phyloP scores from a whole-genome alignment of 768 basidiomycete species.

The Lyophyllum semitale region DNA sequence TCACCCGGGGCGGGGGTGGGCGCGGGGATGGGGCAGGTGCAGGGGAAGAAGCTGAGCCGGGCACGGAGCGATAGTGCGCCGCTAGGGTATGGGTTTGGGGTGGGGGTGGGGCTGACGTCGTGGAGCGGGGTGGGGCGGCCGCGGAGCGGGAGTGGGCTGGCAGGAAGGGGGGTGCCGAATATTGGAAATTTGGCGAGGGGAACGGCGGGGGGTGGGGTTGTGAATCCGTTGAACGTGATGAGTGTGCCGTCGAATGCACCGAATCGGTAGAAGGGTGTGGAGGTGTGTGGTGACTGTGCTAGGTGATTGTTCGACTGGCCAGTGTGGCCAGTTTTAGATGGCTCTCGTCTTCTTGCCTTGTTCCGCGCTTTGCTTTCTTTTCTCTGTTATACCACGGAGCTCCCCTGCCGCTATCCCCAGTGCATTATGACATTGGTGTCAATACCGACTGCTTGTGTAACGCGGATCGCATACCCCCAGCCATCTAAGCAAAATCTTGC shows the following conservation, averaged over 20 bases:
- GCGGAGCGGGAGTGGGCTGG: slow-evolving; percentile 53
- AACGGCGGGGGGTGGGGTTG: slow-evolving; percentile 29
- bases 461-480: background rate
- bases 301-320: background rate
- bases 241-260: slow-evolving; percentile 26
- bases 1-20: slow-evolving; percentile 17
- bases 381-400: background rate
- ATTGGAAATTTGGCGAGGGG: slow-evolving; percentile 39
- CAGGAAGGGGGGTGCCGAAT: slow-evolving; percentile 38
- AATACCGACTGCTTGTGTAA: too few species aligned
- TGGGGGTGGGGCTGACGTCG: slow-evolving; percentile 18
- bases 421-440: background rate
- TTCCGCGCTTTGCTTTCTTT: background rate
- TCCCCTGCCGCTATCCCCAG: background rate
- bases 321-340: background rate
- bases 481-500: background rate
- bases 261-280: slow-evolving; percentile 6
- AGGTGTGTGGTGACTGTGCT: background rate
- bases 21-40: slow-evolving; percentile 5
- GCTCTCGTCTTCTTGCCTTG: background rate
- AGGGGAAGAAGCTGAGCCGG: slow-evolving; percentile 47
- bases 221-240: slow-evolving; percentile 29
- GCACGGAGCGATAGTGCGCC: slow-evolving; percentile 72
- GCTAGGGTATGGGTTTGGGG: slow-evolving; percentile 50
- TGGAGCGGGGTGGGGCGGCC: slow-evolving; percentile 40